Percentiles rank a stretch among this genome's conserved stretches.
Evolutionary conservation across 2,329 filamentous ascomycete species (phyloP).

Genomic region (Aspergillus sp.): DNA sequence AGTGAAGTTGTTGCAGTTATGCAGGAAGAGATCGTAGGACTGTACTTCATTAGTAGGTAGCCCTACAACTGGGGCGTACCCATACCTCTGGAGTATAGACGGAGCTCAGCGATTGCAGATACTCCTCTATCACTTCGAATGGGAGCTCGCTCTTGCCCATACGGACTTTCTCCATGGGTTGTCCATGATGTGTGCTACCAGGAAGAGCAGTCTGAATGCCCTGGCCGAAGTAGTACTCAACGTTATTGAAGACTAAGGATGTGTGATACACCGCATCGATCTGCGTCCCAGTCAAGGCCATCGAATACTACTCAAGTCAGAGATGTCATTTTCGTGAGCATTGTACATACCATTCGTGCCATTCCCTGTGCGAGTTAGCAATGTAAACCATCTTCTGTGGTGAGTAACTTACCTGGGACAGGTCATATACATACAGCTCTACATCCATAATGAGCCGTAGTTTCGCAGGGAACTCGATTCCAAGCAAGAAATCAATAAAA

Average conservation of each 20-base stretch:
- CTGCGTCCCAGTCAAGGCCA: constrained; percentile 62
- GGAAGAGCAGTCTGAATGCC: constrained; percentile 80
- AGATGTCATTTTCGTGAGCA: not conserved
- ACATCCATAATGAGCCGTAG: constrained; percentile 62
- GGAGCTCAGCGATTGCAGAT: constrained; percentile 76
- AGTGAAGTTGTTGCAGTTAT: constrained; percentile 98
- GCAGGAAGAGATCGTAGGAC: constrained; percentile 83
- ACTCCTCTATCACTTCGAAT: constrained; percentile 79
- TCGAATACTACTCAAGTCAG: constrained; percentile 51
- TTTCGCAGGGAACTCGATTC: not conserved
- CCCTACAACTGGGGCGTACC: not conserved
- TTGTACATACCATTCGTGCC: constrained; percentile 49
- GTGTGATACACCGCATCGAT: constrained; percentile 97
- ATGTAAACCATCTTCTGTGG: constrained; percentile 18
- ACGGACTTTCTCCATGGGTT: constrained; percentile 71
- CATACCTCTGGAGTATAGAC: constrained; percentile 77
- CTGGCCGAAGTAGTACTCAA: constrained; percentile 88
- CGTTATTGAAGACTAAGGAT: constrained; percentile 77
- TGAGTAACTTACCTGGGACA: constrained; percentile 54
- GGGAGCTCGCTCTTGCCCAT: constrained; percentile 78
- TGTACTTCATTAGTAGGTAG: constrained; percentile 35
- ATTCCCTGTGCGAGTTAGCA: constrained; percentile 48
- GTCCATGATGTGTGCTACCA: constrained; percentile 82
- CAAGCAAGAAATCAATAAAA: not conserved
- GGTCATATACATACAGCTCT: constrained; percentile 74